Conservation (phyloP, 805 yeast species). For the Grigorovia transvaalensis region DNA sequence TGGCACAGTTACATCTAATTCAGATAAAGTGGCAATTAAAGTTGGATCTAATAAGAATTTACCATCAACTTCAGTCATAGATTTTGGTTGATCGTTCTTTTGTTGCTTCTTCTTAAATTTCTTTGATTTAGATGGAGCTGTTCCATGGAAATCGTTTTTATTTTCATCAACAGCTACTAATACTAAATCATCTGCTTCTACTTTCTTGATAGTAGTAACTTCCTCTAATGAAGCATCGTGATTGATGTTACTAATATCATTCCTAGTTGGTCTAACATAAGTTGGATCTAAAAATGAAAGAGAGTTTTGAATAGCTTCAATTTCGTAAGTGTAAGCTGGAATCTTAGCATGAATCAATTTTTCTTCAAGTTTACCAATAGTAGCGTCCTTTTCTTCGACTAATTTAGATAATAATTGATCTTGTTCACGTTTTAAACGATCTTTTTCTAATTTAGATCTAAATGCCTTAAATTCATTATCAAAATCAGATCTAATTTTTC, state of each 20-base stretch:
- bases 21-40: conserved; percentile 63
- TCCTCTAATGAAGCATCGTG: conserved; percentile 23
- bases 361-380: conserved; percentile 54
- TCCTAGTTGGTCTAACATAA: conserved; percentile 46
- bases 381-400: conserved; percentile 40
- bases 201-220: conserved; percentile 34
- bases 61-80: conserved; percentile 13
- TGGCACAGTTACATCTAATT: conserved; percentile 72
- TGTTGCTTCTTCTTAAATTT: conserved; percentile 40
- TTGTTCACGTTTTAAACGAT: conserved; percentile 56
- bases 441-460: conserved; percentile 56
- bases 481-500: conserved; percentile 60
- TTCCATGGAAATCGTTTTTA: conserved; percentile 40
- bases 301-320: conserved; percentile 62
- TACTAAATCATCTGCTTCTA: conserved; percentile 53
- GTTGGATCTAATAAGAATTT: conserved; percentile 72
- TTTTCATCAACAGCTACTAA: conserved; percentile 28
- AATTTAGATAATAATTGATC: conserved; percentile 40
- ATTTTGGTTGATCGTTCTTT: conserved; percentile 4
- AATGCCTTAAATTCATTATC: conserved; percentile 67
- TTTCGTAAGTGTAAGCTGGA: conserved; percentile 80
- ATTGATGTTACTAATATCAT: conserved; percentile 21
- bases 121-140: conserved; percentile 39
- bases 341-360: conserved; percentile 60
- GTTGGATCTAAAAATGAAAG: conserved; percentile 70